Base-by-base conservation (phyloP, 768 basidiomycete species). In the Lepiota venenata region DNA sequence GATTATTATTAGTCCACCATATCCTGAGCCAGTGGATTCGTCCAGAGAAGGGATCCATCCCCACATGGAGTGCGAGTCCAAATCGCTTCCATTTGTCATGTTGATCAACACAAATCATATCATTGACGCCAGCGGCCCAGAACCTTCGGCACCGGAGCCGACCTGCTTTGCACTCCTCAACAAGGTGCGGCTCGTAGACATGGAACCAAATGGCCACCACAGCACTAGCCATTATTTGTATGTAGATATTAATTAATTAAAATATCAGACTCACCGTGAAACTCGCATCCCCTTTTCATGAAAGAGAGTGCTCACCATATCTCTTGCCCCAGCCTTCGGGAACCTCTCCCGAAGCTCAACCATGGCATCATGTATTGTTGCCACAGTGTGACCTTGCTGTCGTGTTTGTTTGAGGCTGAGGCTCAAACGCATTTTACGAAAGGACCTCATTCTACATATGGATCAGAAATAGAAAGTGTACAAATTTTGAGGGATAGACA, bases 51-150 rank as follows among this genome's bases (percentile, higher is more conserved):
- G 73, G 70, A 43, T 79, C 76, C 9, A 73, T 43, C 0, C 65
- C 62, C 12, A 61, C 55, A 60, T 79, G 69, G 0, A 69, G 47
- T 52, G 58, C 61, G 0, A 79, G 63, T 0, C 74, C 73, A 60
- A 71, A 78, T 4, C 61, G 55, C n/a, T 63, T 59, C 72, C 72
- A 78, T 46, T 80, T 80, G 55, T 80, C 74, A 57, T 80, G 75
- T 56, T 80, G 78, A 50, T 80, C 73, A 16, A 68, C 42, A 0
- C 60, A 40, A 64, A 68, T 68, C 0, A 73, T 39, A 21, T 76
- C 71, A 22, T 71, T 77, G 0, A 75, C 66, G 0, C 77, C 77
- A 5, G 76, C 75, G 2, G 72, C 64, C 58, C 63, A 74, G 47
- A 72, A 78, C 0, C 53, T 55, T 2, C 60, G 58, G 0, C 70